phyloP scores from a whole-genome alignment of 2,329 filamentous ascomycete genomes.

The Fusarium papillatum region DNA sequence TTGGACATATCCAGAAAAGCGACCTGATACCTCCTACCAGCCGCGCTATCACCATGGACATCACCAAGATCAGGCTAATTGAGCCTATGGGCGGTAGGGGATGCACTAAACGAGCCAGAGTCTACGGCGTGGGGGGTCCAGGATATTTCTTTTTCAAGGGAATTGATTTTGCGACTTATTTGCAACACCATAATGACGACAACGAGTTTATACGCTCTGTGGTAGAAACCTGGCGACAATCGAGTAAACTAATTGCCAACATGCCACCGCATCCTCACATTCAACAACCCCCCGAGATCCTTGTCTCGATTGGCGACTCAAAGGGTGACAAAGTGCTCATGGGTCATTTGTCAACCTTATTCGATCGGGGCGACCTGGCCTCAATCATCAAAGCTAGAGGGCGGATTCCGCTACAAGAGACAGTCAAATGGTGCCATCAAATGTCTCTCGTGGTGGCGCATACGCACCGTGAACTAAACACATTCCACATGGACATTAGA shows the following conservation, averaged over 20 bases:
- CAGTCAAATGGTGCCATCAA: slow-evolving; percentile 1
- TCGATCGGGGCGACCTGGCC: neutral
- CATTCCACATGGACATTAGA: slow-evolving; percentile 3
- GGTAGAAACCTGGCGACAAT: slow-evolving; percentile 1
- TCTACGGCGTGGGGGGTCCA: neutral
- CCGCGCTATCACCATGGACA: neutral
- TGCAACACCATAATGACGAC: neutral
- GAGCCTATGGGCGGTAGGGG: neutral
- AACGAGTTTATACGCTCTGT: neutral
- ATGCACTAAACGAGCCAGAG: neutral
- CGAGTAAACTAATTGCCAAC: neutral
- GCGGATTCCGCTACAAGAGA: neutral
- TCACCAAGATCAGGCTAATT: neutral
- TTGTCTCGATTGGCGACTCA: neutral
- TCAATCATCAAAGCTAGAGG: neutral
- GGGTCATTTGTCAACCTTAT: neutral
- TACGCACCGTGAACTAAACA: neutral
- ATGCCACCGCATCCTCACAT: neutral
- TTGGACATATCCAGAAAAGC: neutral
- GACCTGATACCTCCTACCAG: neutral
- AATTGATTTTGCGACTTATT: neutral
- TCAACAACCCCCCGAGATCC: neutral
- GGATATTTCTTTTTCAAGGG: neutral
- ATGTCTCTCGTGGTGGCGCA: neutral
- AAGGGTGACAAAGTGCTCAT: neutral